phyloP scores from a whole-genome alignment of 2,329 filamentous ascomycete genomes.

The Conoideocrella luteorostrata region DNA sequence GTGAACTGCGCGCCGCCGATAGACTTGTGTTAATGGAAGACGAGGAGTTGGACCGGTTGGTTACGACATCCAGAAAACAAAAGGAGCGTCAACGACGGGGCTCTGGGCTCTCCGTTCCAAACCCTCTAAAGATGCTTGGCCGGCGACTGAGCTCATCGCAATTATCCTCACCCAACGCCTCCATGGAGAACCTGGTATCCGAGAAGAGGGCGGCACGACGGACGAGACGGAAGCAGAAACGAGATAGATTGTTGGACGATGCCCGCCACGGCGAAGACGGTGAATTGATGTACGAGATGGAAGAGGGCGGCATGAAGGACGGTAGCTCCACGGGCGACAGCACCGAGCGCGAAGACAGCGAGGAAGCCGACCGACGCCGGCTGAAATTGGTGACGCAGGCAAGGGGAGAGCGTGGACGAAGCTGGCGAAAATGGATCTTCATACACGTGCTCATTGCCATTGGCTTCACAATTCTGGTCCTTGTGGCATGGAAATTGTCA shows the following conservation, averaged over 20 bases:
- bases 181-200: slow-evolving; percentile 40
- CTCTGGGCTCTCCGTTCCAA: slow-evolving; percentile 43
- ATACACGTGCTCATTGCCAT: slow-evolving; percentile 46
- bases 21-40: slow-evolving; percentile 67
- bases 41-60: slow-evolving; percentile 60
- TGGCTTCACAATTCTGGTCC: slow-evolving; percentile 48
- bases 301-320: slow-evolving; percentile 67
- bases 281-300: slow-evolving; percentile 83
- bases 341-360: slow-evolving; percentile 54
- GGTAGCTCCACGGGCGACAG: slow-evolving; percentile 58
- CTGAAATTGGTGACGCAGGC: slow-evolving; percentile 42
- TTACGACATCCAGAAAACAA: slow-evolving; percentile 45
- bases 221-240: slow-evolving; percentile 46
- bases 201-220: slow-evolving; percentile 46
- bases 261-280: slow-evolving; percentile 61
- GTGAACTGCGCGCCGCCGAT: slow-evolving; percentile 64
- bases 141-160: slow-evolving; percentile 29
- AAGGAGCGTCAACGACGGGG: slow-evolving; percentile 45
- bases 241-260: slow-evolving; percentile 44
- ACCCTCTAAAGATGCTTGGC: slow-evolving; percentile 41
- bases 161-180: slow-evolving; percentile 32
- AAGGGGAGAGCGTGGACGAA: slow-evolving; percentile 42
- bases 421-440: slow-evolving; percentile 48
- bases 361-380: slow-evolving; percentile 48
- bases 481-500: slow-evolving; percentile 55